Base-by-base conservation (phyloP, 768 basidiomycete species). In the Nidula microcarpa region DNA sequence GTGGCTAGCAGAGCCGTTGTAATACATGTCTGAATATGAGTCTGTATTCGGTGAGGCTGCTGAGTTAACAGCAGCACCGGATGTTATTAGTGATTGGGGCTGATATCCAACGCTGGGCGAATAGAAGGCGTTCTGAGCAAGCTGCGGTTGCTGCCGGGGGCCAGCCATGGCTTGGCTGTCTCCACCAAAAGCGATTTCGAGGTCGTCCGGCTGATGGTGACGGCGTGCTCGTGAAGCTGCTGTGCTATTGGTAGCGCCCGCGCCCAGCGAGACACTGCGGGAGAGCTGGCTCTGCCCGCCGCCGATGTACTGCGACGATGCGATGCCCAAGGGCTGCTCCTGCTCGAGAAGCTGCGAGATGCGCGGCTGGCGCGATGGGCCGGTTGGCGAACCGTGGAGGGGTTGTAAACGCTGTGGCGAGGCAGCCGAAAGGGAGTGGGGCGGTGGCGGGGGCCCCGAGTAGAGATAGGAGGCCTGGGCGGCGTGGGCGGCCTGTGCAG, bases 161-260 rank as follows among this genome's bases (percentile, higher is more conserved):
- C 62, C 62, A 43, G 62, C 61, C 54, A 70, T 64, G 57, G 63
- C 54, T 56, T 72, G 72, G 52, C 65, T 68, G 59, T 76, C 75
- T 48, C 69, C 57, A 58, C 57, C 65, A 61, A 74, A 76, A 50
- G 75, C 74, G 17, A 72, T 71, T 56, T 89, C 86, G 43, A 87
- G 69, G 72, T 88, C 87, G 57, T 87, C 86, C 53, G 79, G 79
- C 56, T 84, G 77, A 66, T 86, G 86, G 62, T 84, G 87, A 60
- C 86, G 83, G 57, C 85, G 79, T 33, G 69, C 63, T 56, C 84
- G 78, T 53, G 80, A 67, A 47, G 80, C 66, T 52, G 74, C 57
- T 35, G 68, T 57, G 43, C 65, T 33, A 52, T 60, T 67, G 63
- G 68, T 70, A 50, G 76, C 69, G 43, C 72, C 74, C 41, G 73